A percentile compares a stretch with the other conserved stretches of the same genome.
These are phyloP conservation scores for Solanum habrochaites DNA, from an alignment of 257 asterid species.

Conservation along the genomic window DNA sequence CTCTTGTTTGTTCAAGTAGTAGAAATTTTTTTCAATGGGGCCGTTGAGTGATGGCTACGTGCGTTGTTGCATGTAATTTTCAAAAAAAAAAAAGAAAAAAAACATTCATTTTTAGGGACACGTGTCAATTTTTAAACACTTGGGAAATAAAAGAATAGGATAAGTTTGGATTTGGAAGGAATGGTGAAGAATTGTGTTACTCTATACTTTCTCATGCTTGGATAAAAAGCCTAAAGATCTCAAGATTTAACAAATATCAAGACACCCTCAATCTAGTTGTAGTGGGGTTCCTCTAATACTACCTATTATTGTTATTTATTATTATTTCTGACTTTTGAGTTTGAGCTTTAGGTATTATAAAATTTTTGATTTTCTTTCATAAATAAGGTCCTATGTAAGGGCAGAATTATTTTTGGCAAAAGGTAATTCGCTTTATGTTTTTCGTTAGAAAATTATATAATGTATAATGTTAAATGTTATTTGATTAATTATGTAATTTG, in stretches of 20 bases:
- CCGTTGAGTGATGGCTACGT: constrained; percentile 14
- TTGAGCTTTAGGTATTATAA: too few relatives aligned
- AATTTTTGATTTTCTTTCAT: too few relatives aligned
- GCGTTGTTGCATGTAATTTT: constrained; percentile 8
- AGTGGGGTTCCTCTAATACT: not conserved
- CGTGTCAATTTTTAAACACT: constrained; percentile 6
- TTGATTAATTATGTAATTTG: rapidly evolving
- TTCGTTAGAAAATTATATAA: too few relatives aligned
- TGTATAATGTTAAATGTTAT: not conserved
- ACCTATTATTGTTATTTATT: not conserved
- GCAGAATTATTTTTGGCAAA: too few relatives aligned
- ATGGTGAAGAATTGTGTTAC: constrained; percentile 15
- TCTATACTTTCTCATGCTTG: not conserved
- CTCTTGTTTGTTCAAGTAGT: constrained; percentile 14
- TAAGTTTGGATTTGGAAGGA: constrained; percentile 27
- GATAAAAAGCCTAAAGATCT: not conserved
- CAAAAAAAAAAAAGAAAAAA: not conserved
- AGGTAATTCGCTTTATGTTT: rapidly evolving
- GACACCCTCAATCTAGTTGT: not conserved
- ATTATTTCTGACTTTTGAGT: too few relatives aligned
- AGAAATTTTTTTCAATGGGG: not conserved
- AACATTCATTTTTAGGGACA: not conserved
- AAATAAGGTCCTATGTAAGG: too few relatives aligned
- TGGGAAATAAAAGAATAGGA: not conserved
- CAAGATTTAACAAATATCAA: not conserved